Percentiles rank a stretch among this genome's conserved stretches.
Evolutionary conservation across 352 stramenopile species (phyloP).

Genomic region (Lagenidium giganteum): DNA sequence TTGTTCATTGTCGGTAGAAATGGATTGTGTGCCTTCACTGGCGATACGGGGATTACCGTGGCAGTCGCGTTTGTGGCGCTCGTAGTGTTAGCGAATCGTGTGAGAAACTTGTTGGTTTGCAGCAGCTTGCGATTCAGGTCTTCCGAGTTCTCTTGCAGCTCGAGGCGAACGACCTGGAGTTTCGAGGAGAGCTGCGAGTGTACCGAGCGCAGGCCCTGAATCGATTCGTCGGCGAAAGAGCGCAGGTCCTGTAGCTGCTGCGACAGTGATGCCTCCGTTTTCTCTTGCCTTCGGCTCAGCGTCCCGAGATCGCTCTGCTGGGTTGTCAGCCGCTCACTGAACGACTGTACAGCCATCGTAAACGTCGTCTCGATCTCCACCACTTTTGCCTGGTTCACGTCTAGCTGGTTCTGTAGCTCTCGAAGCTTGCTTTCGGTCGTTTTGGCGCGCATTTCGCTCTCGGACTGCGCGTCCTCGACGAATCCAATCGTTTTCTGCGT

Average conservation of each 20-base stretch:
- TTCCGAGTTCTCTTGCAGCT: slow-evolving; percentile 30
- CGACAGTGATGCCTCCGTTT: slow-evolving; percentile 15
- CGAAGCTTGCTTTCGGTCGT: slow-evolving; percentile 12
- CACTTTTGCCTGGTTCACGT: slow-evolving; percentile 16
- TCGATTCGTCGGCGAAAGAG: slow-evolving; percentile 11
- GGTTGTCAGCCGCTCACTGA: too few species aligned
- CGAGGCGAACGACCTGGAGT: slow-evolving; percentile 33
- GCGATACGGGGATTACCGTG: not conserved
- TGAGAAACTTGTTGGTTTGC: slow-evolving; percentile 25
- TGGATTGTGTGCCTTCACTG: slow-evolving; percentile 8
- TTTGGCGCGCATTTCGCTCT: slow-evolving; percentile 14
- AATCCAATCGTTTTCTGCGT: slow-evolving; percentile 19
- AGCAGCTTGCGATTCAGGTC: slow-evolving; percentile 21
- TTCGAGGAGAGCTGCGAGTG: slow-evolving; percentile 34
- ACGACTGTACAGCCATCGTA: not conserved
- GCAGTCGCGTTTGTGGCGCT: too few species aligned
- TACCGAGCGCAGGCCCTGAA: slow-evolving; percentile 16
- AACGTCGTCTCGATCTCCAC: slow-evolving; percentile 19
- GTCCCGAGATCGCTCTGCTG: slow-evolving; percentile 9
- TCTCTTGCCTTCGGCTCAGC: too few species aligned
- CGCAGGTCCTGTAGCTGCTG: slow-evolving; percentile 20
- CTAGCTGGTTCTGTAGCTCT: slow-evolving; percentile 22
- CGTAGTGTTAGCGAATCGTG: too few species aligned
- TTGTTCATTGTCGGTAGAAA: not conserved
- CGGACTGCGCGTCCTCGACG: slow-evolving; percentile 18